A percentile compares a stretch with the other conserved stretches of the same genome.
Conservation (phyloP, 306 rosid genomes). For the Fagus crenata region DNA sequence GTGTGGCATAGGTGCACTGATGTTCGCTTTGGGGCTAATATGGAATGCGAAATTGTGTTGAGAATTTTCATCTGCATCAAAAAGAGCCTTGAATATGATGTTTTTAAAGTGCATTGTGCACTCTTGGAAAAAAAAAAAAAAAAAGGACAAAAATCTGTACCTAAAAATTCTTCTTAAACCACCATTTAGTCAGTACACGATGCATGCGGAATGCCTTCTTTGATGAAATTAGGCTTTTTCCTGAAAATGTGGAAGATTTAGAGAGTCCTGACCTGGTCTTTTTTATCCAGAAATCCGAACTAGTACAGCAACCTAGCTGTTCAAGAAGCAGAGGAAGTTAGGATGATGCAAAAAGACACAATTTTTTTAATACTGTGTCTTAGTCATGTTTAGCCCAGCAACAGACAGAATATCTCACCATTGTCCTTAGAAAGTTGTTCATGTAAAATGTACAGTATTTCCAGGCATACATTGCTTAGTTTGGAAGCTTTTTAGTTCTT, state of each 20-base stretch:
- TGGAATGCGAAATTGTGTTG: no score
- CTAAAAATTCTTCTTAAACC: neutral
- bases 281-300: neutral
- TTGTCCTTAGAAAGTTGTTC: neutral
- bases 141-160: no score
- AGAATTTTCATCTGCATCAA: neutral
- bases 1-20: no score
- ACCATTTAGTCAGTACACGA: neutral
- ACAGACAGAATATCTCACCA: neutral
- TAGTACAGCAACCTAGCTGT: slow-evolving; percentile 1
- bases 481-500: slow-evolving; percentile 1
- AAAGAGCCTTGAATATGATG: neutral
- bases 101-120: neutral
- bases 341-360: neutral
- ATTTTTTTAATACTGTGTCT: neutral
- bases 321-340: neutral
- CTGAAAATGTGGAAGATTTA: neutral
- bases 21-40: no score
- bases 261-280: neutral
- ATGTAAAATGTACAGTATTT: neutral
- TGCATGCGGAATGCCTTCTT: neutral
- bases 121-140: neutral
- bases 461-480: neutral
- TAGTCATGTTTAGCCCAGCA: slow-evolving; percentile 1
- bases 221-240: neutral